phyloP scores from a whole-genome alignment of 1,139 yeast species.

The Sporopachydermia cereana region DNA sequence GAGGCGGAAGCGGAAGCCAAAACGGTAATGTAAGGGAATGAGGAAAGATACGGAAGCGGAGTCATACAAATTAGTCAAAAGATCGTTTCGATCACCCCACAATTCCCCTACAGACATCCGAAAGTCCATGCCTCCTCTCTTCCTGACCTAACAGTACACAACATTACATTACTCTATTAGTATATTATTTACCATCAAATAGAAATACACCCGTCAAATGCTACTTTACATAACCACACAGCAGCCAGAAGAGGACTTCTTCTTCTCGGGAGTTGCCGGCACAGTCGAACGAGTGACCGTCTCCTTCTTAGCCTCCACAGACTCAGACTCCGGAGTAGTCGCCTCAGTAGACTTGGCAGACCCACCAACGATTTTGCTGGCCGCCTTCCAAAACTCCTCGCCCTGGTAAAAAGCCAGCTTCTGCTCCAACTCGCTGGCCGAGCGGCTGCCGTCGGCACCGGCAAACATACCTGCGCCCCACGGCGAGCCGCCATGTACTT shows the following conservation, averaged over 20 bases:
- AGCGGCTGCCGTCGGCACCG: slow-evolving; percentile 70
- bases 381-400: neutral
- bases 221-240: slow-evolving; percentile 4
- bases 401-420: slow-evolving; percentile 30
- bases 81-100: no score
- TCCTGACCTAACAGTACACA: neutral
- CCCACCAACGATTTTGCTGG: neutral
- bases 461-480: slow-evolving; percentile 88
- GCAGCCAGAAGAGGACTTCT: neutral
- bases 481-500: slow-evolving; percentile 74
- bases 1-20: no score
- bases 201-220: no score
- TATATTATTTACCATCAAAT: neutral
- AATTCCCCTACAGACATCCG: no score
- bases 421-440: slow-evolving; percentile 52
- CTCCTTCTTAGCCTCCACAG: neutral
- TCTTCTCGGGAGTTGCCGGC: neutral
- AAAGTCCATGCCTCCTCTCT: no score
- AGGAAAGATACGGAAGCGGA: no score
- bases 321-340: neutral
- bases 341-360: neutral
- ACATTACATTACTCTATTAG: neutral
- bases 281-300: neutral
- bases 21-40: no score
- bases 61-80: no score